These are phyloP conservation scores for Mikania micrantha DNA, from an alignment of 129 eudicot species.

Conservation along the genomic window DNA sequence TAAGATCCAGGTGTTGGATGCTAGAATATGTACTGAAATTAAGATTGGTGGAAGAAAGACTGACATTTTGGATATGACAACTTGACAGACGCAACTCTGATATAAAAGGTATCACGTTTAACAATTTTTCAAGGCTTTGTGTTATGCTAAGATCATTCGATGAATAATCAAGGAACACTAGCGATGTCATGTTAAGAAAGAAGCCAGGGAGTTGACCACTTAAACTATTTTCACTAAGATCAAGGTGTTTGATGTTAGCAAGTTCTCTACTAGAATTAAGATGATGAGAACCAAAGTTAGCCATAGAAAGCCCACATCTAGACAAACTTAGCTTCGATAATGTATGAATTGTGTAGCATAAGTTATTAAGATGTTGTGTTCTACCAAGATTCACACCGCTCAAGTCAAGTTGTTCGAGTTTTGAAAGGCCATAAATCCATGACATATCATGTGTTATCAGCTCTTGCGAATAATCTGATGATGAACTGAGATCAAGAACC, in stretches of 20 bases:
- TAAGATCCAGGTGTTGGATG: slow-evolving; percentile 7
- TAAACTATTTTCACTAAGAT: slow-evolving; percentile 1
- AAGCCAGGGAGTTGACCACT: not conserved
- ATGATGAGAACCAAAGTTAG: not conserved
- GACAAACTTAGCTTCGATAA: not conserved
- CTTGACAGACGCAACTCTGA: not conserved
- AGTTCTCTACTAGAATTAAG: slow-evolving; percentile 17
- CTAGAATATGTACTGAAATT: not conserved
- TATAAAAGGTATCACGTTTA: not conserved
- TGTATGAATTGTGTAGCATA: not conserved
- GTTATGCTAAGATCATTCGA: not conserved
- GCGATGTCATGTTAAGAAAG: not conserved
- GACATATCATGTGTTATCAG: not conserved
- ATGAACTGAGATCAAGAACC: slow-evolving; percentile 16
- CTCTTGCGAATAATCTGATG: not conserved
- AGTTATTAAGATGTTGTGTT: not conserved
- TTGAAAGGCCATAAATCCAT: not conserved
- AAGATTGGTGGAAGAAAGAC: not conserved
- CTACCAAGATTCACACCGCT: not conserved
- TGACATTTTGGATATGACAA: not conserved
- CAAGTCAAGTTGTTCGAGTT: slow-evolving; percentile 5
- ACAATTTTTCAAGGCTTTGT: not conserved
- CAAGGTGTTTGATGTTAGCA: slow-evolving; percentile 1
- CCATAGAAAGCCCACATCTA: not conserved
- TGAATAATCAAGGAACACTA: not conserved